Percentiles rank a stretch among this genome's conserved stretches.
phyloP scores from a whole-genome alignment of 163 green algal genomes.

The Scenedesmus sp. region DNA sequence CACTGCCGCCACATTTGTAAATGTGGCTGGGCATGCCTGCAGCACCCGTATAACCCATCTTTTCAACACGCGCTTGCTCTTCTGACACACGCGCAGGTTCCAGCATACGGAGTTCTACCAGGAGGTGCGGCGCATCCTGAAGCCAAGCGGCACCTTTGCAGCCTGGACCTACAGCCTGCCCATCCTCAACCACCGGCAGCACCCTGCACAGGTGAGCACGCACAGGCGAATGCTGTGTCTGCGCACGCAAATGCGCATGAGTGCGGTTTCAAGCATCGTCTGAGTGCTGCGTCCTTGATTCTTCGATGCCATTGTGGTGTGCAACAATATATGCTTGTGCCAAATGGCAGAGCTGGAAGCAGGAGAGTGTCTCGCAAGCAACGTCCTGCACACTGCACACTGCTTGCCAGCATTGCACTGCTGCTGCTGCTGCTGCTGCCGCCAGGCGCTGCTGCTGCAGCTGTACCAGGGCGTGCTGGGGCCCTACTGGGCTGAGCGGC shows the following conservation, averaged over 20 bases:
- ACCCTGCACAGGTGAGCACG: constrained; percentile 3
- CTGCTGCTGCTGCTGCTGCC: not conserved
- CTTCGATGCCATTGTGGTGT: too few relatives aligned
- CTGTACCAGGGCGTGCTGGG: constrained; percentile 54
- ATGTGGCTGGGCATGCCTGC: too few relatives aligned
- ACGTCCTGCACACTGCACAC: not conserved
- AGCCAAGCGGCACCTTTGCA: constrained; percentile 59
- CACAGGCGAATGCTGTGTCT: not conserved
- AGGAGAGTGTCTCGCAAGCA: not conserved
- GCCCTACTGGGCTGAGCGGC: constrained; percentile 50
- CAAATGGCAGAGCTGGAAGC: not conserved
- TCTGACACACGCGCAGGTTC: not conserved
- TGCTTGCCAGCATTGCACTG: not conserved
- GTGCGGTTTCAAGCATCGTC: too few relatives aligned
- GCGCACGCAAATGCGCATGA: too few relatives aligned
- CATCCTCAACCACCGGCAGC: not conserved
- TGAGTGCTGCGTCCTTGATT: too few relatives aligned
- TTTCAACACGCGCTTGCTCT: not conserved
- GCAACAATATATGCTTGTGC: too few relatives aligned
- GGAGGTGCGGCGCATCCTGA: constrained; percentile 59
- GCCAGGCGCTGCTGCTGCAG: constrained; percentile 37
- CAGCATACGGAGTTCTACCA: constrained; percentile 52
- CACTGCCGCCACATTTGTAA: too few relatives aligned
- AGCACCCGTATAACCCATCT: too few relatives aligned
- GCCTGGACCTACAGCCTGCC: constrained; percentile 60